These are phyloP conservation scores for Xylariaceae sp. DNA, from an alignment of 2,329 filamentous ascomycete species.

Conservation along the genomic window DNA sequence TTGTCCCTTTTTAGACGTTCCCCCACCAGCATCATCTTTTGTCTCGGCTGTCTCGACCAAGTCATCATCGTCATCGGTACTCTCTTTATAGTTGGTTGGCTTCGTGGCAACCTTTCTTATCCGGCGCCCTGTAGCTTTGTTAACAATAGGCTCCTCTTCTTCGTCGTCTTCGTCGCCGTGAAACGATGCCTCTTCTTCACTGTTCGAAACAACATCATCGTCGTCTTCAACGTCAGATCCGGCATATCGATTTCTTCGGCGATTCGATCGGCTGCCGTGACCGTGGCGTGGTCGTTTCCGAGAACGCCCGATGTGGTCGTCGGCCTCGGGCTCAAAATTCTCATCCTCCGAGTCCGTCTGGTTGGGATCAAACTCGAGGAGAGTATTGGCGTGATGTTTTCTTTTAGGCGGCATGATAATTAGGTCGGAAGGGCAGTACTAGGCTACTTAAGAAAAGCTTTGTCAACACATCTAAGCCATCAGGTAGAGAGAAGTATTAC, in stretches of 20 bases:
- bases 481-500: no score
- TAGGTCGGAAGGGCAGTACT: no score
- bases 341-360: conserved; percentile 62
- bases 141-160: conserved; percentile 32
- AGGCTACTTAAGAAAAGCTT: no score
- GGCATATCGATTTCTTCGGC: conserved; percentile 38
- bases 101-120: conserved; percentile 41
- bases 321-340: conserved; percentile 52
- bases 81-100: conserved; percentile 42
- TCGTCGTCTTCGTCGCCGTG: conserved; percentile 24
- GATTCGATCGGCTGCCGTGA: conserved; percentile 27
- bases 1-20: conserved; percentile 25
- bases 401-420: conserved; percentile 45
- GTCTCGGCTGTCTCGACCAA: conserved; percentile 25
- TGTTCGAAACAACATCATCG: conserved; percentile 45
- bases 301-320: conserved; percentile 31
- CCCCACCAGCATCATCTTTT: conserved; percentile 36
- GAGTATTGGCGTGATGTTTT: conserved; percentile 40
- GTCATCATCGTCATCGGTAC: conserved; percentile 36
- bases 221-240: conserved; percentile 59
- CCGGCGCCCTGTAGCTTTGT: conserved; percentile 39
- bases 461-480: no score
- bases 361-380: conserved; percentile 58
- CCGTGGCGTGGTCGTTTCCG: conserved; percentile 39
- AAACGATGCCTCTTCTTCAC: conserved; percentile 46